Percentiles rank a stretch among this genome's conserved stretches.
Conservation (phyloP, 2,329 filamentous ascomycete genomes). For the Trichoderma cornu-damae region DNA sequence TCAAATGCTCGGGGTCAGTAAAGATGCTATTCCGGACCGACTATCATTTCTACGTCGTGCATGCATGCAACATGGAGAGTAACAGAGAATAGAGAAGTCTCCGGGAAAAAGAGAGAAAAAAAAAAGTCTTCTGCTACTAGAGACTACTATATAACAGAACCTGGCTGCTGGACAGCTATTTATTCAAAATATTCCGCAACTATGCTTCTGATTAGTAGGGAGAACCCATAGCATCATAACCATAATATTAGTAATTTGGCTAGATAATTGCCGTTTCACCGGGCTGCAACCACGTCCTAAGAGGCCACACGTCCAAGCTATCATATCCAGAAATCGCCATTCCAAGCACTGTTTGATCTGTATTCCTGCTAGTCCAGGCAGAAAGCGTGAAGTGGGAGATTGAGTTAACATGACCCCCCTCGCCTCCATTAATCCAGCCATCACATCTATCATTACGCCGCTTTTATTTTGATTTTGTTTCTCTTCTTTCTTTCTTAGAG, state of each 20-base stretch:
- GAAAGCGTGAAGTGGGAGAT: neutral
- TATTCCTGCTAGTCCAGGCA: neutral
- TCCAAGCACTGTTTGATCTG: neutral
- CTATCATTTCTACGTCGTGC: neutral
- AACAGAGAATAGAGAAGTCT: neutral
- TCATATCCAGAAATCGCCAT: neutral
- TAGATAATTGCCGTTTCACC: neutral
- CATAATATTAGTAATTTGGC: neutral
- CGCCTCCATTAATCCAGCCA: neutral
- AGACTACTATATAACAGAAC: neutral
- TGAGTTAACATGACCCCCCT: too few relatives aligned
- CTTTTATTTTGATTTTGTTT: too few relatives aligned
- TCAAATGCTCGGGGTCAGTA: too few relatives aligned
- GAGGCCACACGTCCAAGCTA: neutral
- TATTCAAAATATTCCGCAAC: neutral
- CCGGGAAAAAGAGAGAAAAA: too few relatives aligned
- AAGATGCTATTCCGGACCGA: slow-evolving; percentile 11
- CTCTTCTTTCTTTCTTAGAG: neutral
- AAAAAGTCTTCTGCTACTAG: too few relatives aligned
- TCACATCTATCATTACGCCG: neutral
- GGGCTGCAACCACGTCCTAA: neutral
- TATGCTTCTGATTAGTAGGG: neutral
- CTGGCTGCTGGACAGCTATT: neutral
- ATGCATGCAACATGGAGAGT: neutral
- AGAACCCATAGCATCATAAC: neutral